phyloP scores from a whole-genome alignment of 106 monocot genomes.

The Apostasia ramifera region DNA sequence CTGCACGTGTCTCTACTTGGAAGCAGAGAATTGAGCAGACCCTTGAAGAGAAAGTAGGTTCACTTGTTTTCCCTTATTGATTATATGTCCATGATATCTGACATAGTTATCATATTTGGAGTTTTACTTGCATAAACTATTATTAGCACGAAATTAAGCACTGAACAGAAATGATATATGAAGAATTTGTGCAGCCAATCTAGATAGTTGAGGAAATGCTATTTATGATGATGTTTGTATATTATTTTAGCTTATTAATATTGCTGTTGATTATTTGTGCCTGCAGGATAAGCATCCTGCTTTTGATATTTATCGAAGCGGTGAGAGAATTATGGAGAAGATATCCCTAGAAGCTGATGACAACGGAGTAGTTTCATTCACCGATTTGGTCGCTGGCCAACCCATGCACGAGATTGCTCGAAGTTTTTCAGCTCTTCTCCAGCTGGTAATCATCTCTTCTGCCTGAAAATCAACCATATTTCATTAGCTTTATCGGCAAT shows the following conservation, averaged over 20 bases:
- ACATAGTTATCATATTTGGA: too few relatives aligned
- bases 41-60: conserved; percentile 67
- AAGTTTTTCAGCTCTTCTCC: conserved; percentile 20
- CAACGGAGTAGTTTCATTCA: conserved; percentile 35
- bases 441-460: conserved; percentile 13
- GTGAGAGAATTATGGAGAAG: conserved; percentile 57
- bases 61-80: background rate
- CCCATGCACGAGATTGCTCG: conserved; percentile 57
- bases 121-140: background rate
- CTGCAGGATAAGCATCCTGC: conserved; percentile 50
- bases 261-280: background rate
- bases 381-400: conserved; percentile 51
- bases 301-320: conserved; percentile 81
- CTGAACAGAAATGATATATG: background rate
- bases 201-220: background rate
- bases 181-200: background rate
- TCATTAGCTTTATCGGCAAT: background rate
- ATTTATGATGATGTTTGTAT: background rate
- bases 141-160: background rate
- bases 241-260: background rate
- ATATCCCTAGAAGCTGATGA: conserved; percentile 40
- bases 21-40: conserved; percentile 67
- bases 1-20: conserved; percentile 83
- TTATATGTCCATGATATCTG: background rate
- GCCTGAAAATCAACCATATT: background rate